Evolutionary conservation across 2,329 filamentous ascomycete genomes (phyloP).

Genomic region (Bipolaris victoriae): DNA sequence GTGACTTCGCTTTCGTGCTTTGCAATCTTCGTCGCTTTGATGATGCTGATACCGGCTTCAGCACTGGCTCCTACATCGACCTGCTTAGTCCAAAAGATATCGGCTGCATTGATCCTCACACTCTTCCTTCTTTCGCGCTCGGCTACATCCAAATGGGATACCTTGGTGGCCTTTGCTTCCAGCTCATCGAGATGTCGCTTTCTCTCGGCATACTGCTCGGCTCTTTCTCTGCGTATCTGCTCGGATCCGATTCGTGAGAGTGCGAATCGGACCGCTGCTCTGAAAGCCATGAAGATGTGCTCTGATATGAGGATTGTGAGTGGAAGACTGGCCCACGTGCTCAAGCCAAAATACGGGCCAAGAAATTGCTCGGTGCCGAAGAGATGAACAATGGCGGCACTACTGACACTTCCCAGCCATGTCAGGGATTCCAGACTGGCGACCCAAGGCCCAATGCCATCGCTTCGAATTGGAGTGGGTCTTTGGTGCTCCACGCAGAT

Average conservation of each 20-base stretch:
- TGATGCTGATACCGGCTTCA: slow-evolving; percentile 30
- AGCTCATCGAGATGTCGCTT: slow-evolving; percentile 40
- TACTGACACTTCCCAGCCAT: slow-evolving; percentile 43
- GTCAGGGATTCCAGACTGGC: slow-evolving; percentile 40
- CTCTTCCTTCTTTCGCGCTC: slow-evolving; percentile 42
- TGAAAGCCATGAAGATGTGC: slow-evolving; percentile 42
- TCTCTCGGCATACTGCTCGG: slow-evolving; percentile 34
- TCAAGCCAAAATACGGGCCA: slow-evolving; percentile 21
- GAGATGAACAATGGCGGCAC: slow-evolving; percentile 43
- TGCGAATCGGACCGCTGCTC: slow-evolving; percentile 35
- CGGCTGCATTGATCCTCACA: slow-evolving; percentile 37
- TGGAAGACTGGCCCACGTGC: slow-evolving; percentile 38
- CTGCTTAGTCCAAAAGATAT: slow-evolving; percentile 42
- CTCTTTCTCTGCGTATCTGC: slow-evolving; percentile 36
- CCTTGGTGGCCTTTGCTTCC: slow-evolving; percentile 25
- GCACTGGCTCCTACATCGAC: slow-evolving; percentile 35
- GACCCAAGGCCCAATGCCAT: slow-evolving; percentile 45
- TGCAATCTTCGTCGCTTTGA: slow-evolving; percentile 32
- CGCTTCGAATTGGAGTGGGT: slow-evolving; percentile 35
- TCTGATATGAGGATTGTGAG: slow-evolving; percentile 42
- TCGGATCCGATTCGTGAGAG: slow-evolving; percentile 37
- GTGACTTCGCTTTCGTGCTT: slow-evolving; percentile 24
- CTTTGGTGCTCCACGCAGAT: slow-evolving; percentile 43
- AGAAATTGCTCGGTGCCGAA: slow-evolving; percentile 32
- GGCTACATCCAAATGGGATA: slow-evolving; percentile 24